Evolutionary conservation across 768 basidiomycete genomes (phyloP).

Genomic region (Rhizopogon vesiculosus): DNA sequence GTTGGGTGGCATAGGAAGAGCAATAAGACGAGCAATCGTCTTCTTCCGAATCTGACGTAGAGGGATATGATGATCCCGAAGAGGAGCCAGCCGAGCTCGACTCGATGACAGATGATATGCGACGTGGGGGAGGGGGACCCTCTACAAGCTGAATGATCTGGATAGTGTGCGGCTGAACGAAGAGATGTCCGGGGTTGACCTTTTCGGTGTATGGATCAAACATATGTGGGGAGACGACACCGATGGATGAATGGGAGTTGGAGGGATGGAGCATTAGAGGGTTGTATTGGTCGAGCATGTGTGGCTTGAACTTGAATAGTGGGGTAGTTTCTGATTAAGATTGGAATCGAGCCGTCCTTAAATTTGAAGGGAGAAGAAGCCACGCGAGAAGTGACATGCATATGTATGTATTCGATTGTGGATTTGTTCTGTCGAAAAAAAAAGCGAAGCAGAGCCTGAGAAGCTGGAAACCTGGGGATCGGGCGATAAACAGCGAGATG

Average conservation of each 20-base stretch:
- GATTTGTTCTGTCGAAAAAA: constrained; percentile 18
- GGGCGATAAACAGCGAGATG: constrained; percentile 19
- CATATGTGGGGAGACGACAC: constrained; percentile 11
- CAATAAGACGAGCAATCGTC: constrained; percentile 68
- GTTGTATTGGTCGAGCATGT: constrained; percentile 21
- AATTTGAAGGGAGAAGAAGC: constrained; percentile 18
- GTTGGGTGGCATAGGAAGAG: constrained; percentile 53
- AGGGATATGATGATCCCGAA: constrained; percentile 30
- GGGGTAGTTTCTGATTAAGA: constrained; percentile 15
- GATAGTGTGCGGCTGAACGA: constrained; percentile 45
- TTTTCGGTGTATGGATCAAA: constrained; percentile 30
- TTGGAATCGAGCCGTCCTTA: constrained; percentile 9
- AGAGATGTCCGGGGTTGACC: constrained; percentile 35
- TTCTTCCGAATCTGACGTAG: constrained; percentile 27
- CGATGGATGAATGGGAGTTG: constrained; percentile 17
- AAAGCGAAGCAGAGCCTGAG: constrained; percentile 10
- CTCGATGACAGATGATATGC: constrained; percentile 28
- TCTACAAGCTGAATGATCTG: constrained; percentile 77
- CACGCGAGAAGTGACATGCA: constrained; percentile 21
- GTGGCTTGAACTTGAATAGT: constrained; percentile 10
- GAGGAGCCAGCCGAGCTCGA: constrained; percentile 38
- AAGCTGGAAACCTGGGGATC: constrained; percentile 16
- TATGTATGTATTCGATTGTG: constrained; percentile 6
- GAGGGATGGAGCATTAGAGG: constrained; percentile 22
- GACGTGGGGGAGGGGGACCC: constrained; percentile 49